Evolutionary conservation across 192 early-diverging fungal species (phyloP).

Genomic region (Dimargaris verticillata): DNA sequence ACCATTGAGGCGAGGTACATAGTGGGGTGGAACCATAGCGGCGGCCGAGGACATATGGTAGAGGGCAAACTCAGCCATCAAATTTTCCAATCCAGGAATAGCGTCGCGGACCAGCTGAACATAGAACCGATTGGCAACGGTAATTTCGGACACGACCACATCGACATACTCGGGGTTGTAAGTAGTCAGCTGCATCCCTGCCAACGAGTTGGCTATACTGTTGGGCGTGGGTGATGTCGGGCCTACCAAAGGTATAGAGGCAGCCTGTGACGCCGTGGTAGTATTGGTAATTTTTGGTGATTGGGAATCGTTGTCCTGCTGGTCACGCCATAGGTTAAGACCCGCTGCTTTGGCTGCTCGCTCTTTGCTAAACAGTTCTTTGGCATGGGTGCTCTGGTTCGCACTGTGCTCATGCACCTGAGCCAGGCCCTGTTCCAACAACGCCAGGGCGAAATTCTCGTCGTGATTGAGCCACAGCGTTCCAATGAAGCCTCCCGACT

Average conservation of each 20-base stretch:
- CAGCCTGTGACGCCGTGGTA: too few species aligned
- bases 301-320: constrained; percentile 17
- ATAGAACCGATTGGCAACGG: constrained; percentile 37
- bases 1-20: constrained; percentile 50
- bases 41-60: constrained; percentile 30
- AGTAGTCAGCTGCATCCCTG: constrained; percentile 20
- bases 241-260: too few species aligned
- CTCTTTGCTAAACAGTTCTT: constrained; percentile 61
- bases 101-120: constrained; percentile 39
- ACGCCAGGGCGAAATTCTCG: constrained; percentile 52
- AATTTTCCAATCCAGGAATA: constrained; percentile 48
- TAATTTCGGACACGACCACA: constrained; percentile 52
- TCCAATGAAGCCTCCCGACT: constrained; percentile 85
- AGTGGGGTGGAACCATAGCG: constrained; percentile 10
- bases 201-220: constrained; percentile 15
- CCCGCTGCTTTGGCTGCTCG: constrained; percentile 46
- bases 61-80: constrained; percentile 68
- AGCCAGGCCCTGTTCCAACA: constrained; percentile 73
- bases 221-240: too few species aligned
- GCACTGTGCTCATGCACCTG: constrained; percentile 70
- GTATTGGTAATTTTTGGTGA: too few species aligned
- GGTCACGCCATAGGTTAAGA: constrained; percentile 58
- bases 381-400: constrained; percentile 54
- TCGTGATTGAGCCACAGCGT: constrained; percentile 50
- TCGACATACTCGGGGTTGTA: constrained; percentile 57